Percentiles rank a stretch among this genome's conserved stretches.
Conservation (phyloP, 1,139 yeast genomes). For the Debaryomycetaceae sp. region DNA sequence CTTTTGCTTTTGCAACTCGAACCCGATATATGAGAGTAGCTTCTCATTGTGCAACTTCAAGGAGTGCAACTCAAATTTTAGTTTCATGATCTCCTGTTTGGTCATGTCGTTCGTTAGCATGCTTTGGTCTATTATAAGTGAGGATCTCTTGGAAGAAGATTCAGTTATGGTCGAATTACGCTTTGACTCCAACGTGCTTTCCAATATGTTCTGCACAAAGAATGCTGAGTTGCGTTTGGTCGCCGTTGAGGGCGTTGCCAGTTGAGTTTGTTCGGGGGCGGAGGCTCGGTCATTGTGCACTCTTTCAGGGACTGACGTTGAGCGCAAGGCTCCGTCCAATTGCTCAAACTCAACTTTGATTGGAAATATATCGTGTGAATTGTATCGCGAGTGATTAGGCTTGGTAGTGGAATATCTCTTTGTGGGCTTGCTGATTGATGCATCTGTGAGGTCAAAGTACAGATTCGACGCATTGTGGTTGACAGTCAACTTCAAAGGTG, state of each 20-base stretch:
- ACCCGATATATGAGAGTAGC: slow-evolving; percentile 53
- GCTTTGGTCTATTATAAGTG: slow-evolving; percentile 28
- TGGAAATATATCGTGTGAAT: slow-evolving; percentile 43
- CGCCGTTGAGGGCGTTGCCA: too few species aligned
- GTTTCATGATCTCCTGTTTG: slow-evolving; percentile 47
- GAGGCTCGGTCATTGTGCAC: slow-evolving; percentile 6
- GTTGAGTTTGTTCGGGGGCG: neutral
- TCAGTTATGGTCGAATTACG: slow-evolving; percentile 16
- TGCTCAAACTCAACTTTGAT: slow-evolving; percentile 44
- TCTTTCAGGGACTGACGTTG: slow-evolving; percentile 30
- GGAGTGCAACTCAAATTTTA: slow-evolving; percentile 52
- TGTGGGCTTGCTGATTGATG: slow-evolving; percentile 9
- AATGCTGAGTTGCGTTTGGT: slow-evolving; percentile 21
- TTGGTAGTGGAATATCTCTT: slow-evolving; percentile 27
- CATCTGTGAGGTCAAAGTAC: slow-evolving; percentile 18
- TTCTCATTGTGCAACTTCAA: slow-evolving; percentile 54
- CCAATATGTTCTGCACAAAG: slow-evolving; percentile 12
- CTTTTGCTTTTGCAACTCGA: slow-evolving; percentile 49
- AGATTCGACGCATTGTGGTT: slow-evolving; percentile 14
- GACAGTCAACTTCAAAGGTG: slow-evolving; percentile 37
- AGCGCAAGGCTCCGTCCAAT: slow-evolving; percentile 16
- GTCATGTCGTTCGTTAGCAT: slow-evolving; percentile 33
- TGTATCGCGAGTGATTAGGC: slow-evolving; percentile 38
- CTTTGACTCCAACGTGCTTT: slow-evolving; percentile 13
- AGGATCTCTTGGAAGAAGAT: slow-evolving; percentile 35